phyloP scores from a whole-genome alignment of 306 rosid species.

The Vicia sativa region DNA sequence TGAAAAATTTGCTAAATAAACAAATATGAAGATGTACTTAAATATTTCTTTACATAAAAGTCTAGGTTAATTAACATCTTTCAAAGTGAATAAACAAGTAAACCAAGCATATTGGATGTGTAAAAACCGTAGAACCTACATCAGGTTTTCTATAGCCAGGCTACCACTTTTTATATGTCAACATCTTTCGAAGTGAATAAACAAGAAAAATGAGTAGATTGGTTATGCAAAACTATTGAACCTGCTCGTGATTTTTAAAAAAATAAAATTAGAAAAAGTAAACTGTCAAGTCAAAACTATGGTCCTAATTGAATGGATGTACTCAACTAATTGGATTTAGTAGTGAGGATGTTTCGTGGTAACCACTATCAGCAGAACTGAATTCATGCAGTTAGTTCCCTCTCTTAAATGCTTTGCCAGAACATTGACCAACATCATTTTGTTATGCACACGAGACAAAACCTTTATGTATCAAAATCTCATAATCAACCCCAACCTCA shows the following conservation, averaged over 20 bases:
- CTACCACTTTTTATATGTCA: not conserved
- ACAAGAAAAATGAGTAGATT: not conserved
- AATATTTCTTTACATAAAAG: too few relatives aligned
- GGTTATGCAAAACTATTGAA: not conserved
- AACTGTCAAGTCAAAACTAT: not conserved
- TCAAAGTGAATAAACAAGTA: not conserved
- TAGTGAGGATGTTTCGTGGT: not conserved
- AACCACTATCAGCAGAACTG: not conserved
- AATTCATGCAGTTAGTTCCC: not conserved
- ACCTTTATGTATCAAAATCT: slow-evolving; percentile 21
- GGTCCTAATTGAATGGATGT: not conserved
- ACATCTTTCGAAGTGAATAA: slow-evolving; percentile 5
- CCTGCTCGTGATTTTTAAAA: not conserved
- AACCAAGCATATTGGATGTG: not conserved
- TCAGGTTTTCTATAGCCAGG: not conserved
- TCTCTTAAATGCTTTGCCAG: slow-evolving; percentile 28
- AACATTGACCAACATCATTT: slow-evolving; percentile 27
- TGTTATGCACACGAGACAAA: slow-evolving; percentile 17
- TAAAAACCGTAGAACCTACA: not conserved
- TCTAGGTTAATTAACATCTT: not conserved
- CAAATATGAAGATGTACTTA: too few relatives aligned
- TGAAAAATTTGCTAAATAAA: too few relatives aligned
- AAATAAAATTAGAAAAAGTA: not conserved
- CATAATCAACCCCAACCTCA: not conserved
- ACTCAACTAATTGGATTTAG: not conserved